These are phyloP conservation scores for Gossypium thurberi DNA, from an alignment of 345 rosid species.

Conservation along the genomic window DNA sequence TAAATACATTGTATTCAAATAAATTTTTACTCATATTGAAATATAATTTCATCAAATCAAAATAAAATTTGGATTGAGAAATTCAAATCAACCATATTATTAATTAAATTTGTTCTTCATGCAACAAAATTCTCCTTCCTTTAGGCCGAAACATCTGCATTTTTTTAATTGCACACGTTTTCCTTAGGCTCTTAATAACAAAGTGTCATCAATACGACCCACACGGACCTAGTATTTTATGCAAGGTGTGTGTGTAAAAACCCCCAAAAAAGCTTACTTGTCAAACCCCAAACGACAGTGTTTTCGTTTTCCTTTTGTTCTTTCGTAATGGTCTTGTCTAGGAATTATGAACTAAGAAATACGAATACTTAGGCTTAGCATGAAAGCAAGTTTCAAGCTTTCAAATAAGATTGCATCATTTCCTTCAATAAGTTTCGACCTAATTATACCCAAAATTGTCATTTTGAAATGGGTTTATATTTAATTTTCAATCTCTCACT, in stretches of 20 bases:
- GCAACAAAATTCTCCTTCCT: not conserved
- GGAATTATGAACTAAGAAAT: not conserved
- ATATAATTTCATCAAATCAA: not conserved
- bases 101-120: not conserved
- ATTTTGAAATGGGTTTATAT: too few relatives aligned
- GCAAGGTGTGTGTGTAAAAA: not conserved
- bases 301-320: not conserved
- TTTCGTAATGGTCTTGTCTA: too few relatives aligned
- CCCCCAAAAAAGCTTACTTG: not conserved
- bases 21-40: too few relatives aligned
- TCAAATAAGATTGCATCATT: too few relatives aligned
- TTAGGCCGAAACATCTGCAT: not conserved
- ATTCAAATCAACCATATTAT: not conserved
- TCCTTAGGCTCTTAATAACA: not conserved
- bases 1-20: too few relatives aligned
- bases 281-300: not conserved
- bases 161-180: not conserved
- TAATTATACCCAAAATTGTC: too few relatives aligned
- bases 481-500: too few relatives aligned
- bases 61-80: not conserved
- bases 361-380: too few relatives aligned
- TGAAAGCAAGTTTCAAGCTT: too few relatives aligned
- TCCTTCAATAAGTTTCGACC: too few relatives aligned
- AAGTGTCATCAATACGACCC: not conserved
- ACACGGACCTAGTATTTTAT: not conserved